Evolutionary conservation across 1,284 basidiomycete genomes (phyloP), one percentile per base, ranked within the genome.

Genomic region (Waitea zeae): DNA sequence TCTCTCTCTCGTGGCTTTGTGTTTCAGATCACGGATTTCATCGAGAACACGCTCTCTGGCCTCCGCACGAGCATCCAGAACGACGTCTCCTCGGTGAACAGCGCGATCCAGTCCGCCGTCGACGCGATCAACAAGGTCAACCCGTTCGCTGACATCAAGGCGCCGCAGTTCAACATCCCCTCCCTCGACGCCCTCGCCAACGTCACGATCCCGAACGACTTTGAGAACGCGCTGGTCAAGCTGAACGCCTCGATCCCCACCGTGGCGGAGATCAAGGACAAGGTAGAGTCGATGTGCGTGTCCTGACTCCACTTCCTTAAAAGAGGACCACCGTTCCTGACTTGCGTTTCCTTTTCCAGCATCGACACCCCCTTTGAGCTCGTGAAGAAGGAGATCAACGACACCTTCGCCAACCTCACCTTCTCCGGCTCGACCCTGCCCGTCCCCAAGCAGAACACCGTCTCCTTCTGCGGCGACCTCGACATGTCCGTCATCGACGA

Each of bases 401-500:
- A 74, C 36, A 90, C 87, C 0, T 80, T 92, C 42, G 49, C 64
- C n/a, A 64, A 66, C 12, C 61, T 84, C 22, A 57, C 56, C 15
- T 80, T 88, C 52, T 69, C 84, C 47, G 61, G 71, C 18, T 67
- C 73, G 12, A 53, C 71, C 4, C 63, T 92, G 13, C 80, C 87
- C 4, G 65, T 89, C 1, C 87, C 84, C 0, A 58, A 62, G 30
- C 65, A 69, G 45, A 70, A 71, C 43, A 59, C 59, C 0, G 53
- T 88, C 33, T 52, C 67, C 17, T 75, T 92, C 49, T 92, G 88
- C 52, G 53, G 59, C 31, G 59, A 73, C 35, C 64, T 92, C 42
- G 84, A 93, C 53, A 76, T 77, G 3, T 77, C 77, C 4, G 64
- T 88, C 37, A 68, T 95, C 19, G 88, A 95, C 52, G 70, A 87